Evolutionary conservation across 2,329 filamentous ascomycete species (phyloP), one percentile per base, ranked within the genome.

Genomic region (Arthrobotrys megalospora): DNA sequence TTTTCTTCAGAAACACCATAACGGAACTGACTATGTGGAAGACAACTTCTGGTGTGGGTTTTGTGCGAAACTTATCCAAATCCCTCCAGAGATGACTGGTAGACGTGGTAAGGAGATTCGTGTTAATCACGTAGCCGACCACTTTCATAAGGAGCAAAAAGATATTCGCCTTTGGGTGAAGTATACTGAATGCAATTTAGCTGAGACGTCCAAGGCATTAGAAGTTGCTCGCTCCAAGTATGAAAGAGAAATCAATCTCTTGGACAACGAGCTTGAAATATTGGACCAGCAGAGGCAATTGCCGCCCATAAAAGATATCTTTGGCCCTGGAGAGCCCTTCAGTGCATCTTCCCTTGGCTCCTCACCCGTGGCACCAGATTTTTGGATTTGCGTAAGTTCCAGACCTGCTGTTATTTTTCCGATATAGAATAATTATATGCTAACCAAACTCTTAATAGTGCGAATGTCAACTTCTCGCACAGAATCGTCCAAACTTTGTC

Each of bases 1-100:
- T 0, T 87, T 86, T 72, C 81, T 90, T 1, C 86, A 88, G 32
- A 85, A 83, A 5, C 89, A 89, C 80, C 88, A 88, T 6, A 88
- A 93, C 32, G 91, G 91, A 0, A 86, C 88, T 12, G 90, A 91
- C 76, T 89, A 79, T 36, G 64, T 88, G 34, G 89, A 91, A 80
- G 85, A 85, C 1, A 86, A 88, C 5, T 97, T 93, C 84, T 97
- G 94, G 94, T 97, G 94, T 82, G 94, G 94, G 0, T 97, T 97
- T 83, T 97, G 93, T 83, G 82, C 85, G 14, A 81, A 84, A 16
- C 86, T 90, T 19, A 85, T 93, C 12, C 83, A 85, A n/a, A 85
- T 90, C 34, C 82, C 85, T 36, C 85, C 85, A 86, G 88, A 3
- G 83, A 86, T 1, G 88, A 88, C 24, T 89, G 89, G 0, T 89